phyloP scores from a whole-genome alignment of 257 asterid species.

The Coffea canephora region DNA sequence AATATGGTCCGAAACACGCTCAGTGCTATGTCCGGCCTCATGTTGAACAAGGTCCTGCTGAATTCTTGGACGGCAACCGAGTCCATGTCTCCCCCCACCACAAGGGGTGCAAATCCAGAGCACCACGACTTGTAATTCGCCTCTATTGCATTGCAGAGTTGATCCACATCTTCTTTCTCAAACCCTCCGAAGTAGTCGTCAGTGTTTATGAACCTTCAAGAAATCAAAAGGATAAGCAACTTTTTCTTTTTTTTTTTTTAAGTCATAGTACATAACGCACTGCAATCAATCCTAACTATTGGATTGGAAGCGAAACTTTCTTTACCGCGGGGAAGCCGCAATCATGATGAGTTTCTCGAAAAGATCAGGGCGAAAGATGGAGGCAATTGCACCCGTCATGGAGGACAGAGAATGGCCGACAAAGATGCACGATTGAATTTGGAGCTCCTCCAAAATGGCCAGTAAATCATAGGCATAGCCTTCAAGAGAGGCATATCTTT shows the following conservation, averaged over 20 bases:
- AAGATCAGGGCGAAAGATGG: constrained; percentile 42
- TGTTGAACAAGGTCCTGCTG: constrained; percentile 67
- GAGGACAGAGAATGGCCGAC: constrained; percentile 45
- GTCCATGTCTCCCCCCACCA: constrained; percentile 73
- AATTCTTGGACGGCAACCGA: constrained; percentile 72
- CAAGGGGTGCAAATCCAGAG: constrained; percentile 70
- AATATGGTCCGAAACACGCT: constrained; percentile 56
- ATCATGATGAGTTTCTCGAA: constrained; percentile 35
- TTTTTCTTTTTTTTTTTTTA: too few relatives aligned
- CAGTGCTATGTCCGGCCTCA: constrained; percentile 76
- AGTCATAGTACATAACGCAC: too few relatives aligned
- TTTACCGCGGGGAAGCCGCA: constrained; percentile 42
- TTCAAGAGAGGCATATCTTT: constrained; percentile 38
- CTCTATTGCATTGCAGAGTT: constrained; percentile 45
- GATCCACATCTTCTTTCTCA: constrained; percentile 37
- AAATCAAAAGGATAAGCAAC: background rate
- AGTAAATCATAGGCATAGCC: constrained; percentile 45
- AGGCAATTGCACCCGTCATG: constrained; percentile 44
- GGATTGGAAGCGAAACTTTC: too few relatives aligned
- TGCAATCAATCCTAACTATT: too few relatives aligned
- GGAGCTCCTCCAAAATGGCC: constrained; percentile 40
- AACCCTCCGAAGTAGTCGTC: constrained; percentile 50
- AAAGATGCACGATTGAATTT: constrained; percentile 25
- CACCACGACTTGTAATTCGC: constrained; percentile 68
- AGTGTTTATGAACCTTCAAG: constrained; percentile 35